phyloP scores from a whole-genome alignment of 1,284 basidiomycete genomes.

The Ustilago xerochloae region DNA sequence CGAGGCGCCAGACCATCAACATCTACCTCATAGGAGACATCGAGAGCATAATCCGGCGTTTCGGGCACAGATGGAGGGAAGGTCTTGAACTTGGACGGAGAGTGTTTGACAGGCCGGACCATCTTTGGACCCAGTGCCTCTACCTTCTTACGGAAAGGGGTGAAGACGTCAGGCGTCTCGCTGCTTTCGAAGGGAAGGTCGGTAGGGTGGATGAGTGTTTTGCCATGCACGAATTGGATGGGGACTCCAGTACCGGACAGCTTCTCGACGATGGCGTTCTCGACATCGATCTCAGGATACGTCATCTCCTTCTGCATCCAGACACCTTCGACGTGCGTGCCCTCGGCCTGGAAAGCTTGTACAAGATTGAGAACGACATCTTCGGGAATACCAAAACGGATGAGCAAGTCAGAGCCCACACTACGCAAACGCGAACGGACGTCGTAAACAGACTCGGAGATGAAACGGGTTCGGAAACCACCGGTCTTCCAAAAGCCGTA shows the following conservation, averaged over 20 bases:
- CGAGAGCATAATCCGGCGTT: constrained; percentile 58
- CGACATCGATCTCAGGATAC: constrained; percentile 52
- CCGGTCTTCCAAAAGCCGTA: constrained; percentile 72
- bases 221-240: constrained; percentile 55
- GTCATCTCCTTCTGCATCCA: constrained; percentile 65
- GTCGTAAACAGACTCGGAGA: constrained; percentile 72
- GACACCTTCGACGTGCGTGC: constrained; percentile 60
- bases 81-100: constrained; percentile 55
- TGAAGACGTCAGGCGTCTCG: constrained; percentile 71
- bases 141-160: constrained; percentile 71
- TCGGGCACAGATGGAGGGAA: constrained; percentile 46
- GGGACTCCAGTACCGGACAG: constrained; percentile 48
- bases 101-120: constrained; percentile 53
- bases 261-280: constrained; percentile 47
- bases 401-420: constrained; percentile 71
- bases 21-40: constrained; percentile 63
- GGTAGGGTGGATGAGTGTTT: constrained; percentile 66
- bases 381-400: constrained; percentile 72
- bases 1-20: constrained; percentile 56
- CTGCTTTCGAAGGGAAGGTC: constrained; percentile 70
- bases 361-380: constrained; percentile 62
- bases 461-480: constrained; percentile 69
- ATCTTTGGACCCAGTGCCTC: constrained; percentile 70
- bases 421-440: constrained; percentile 69
- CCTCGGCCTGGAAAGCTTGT: constrained; percentile 48